Percentiles rank a stretch among this genome's conserved stretches.
phyloP scores from a whole-genome alignment of 768 basidiomycete genomes.

The Paxillus involutus region DNA sequence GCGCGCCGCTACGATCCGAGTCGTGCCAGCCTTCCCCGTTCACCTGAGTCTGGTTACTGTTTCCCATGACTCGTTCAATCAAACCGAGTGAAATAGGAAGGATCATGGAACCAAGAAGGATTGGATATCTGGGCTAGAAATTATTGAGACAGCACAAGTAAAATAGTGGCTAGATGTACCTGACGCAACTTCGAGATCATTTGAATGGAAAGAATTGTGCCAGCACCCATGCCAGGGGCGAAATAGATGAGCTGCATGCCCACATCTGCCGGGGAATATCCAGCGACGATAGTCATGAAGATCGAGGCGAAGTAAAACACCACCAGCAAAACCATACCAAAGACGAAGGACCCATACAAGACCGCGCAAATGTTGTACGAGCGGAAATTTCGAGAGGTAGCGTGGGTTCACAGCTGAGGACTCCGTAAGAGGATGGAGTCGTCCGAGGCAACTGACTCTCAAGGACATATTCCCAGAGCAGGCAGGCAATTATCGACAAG shows the following conservation, averaged over 20 bases:
- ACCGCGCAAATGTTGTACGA: conserved; percentile 34
- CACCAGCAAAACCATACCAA: conserved; percentile 43
- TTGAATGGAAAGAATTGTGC: conserved; percentile 27
- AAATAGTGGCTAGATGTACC: conserved; percentile 14
- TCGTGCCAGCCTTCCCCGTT: conserved; percentile 26
- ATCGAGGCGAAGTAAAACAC: conserved; percentile 46
- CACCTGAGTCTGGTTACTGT: conserved; percentile 29
- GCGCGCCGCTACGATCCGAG: too few species aligned
- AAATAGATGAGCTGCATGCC: conserved; percentile 43
- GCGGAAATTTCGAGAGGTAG: conserved; percentile 38
- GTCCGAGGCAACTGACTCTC: conserved; percentile 18
- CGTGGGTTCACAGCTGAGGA: conserved; percentile 34
- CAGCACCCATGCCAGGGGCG: conserved; percentile 41
- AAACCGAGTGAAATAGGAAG: conserved; percentile 36
- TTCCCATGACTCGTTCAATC: conserved; percentile 34
- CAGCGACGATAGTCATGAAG: conserved; percentile 43
- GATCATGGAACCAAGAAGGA: conserved; percentile 33
- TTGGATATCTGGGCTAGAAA: conserved; percentile 33
- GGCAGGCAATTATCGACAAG: conserved; percentile 34
- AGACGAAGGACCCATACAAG: conserved; percentile 31
- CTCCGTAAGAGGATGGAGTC: background rate
- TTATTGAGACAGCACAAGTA: background rate
- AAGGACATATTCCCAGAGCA: conserved; percentile 37
- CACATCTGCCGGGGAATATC: conserved; percentile 28
- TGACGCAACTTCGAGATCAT: conserved; percentile 31